Evolutionary conservation across 352 stramenopile genomes (phyloP), one percentile per base, ranked within the genome.

Genomic region (Phytophthora vignae): DNA sequence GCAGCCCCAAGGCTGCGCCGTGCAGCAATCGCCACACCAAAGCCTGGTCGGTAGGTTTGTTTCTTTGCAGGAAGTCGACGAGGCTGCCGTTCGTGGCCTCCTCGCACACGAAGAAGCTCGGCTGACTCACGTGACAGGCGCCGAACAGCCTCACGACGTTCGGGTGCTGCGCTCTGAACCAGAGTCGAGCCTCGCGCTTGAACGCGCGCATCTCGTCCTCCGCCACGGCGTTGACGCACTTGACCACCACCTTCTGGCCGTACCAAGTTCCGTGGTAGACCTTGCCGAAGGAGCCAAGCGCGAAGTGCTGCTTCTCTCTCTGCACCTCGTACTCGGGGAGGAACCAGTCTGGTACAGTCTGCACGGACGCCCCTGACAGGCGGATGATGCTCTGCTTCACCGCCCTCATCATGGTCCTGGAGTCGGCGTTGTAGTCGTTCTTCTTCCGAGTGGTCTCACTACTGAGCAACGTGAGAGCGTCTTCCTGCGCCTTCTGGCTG

Each of bases 61-160:
- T 36, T 7, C 42, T 36, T 11, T 25, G 21, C 14, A 60, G 40
- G 15, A 60, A 70, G 25, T 53, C 31, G 38, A 42, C 33, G 11
- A 70, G 36, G 14, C 38, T 66, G 1, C 60, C 55, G 7, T 64
- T 42, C 1, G 21, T 36, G 3, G 67, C 67, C 10, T 70, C 59
- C 15, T 74, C 67, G 27, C 60, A 64, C 36, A 74, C 67, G 27
- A 74, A 74, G 60, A 69, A 70, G 8, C 55, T 57, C 36, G 53
- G 54, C 14, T 10, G 44, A 10, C 38, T 33, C 11, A 66, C 36
- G 15, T 74, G 67, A 8, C 60, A 74, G 2, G 60, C 60, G 5
- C 55, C 67, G 22, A 60, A 66, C 25, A 74, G 53, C n/a, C 46
- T 25, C 3, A 74, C 49, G 15, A 74, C 36, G 17, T 74, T 65